Percentiles rank a stretch among this genome's conserved stretches.
phyloP scores from a whole-genome alignment of 257 asterid species.

The Solanum pimpinellifolium region DNA sequence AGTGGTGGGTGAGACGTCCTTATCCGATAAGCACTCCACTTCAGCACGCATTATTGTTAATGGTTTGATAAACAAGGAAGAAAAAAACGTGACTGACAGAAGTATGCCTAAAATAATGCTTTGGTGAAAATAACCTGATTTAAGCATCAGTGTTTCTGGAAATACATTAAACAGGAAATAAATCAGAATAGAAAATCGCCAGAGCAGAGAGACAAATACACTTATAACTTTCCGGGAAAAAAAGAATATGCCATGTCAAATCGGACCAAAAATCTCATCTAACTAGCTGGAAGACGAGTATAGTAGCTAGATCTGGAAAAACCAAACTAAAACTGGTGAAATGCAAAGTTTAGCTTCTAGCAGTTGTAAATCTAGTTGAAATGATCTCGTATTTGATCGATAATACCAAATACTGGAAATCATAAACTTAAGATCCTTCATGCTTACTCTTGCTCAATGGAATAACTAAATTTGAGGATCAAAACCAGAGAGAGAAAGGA shows the following conservation, averaged over 20 bases:
- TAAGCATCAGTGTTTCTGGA: background rate
- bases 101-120: background rate
- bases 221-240: background rate
- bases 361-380: background rate
- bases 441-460: background rate
- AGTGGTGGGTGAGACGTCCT: slow-evolving; percentile 1
- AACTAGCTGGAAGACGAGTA: background rate
- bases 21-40: slow-evolving; percentile 3
- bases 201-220: background rate
- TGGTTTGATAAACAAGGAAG: background rate
- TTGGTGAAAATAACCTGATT: background rate
- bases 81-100: background rate
- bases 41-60: background rate
- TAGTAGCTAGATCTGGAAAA: background rate
- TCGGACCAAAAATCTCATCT: background rate
- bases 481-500: background rate
- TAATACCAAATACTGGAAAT: background rate
- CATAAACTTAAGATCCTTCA: background rate
- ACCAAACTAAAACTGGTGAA: background rate
- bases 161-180: background rate
- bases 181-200: background rate
- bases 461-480: background rate
- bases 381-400: background rate
- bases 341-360: background rate
- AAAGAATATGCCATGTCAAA: background rate